Evolutionary conservation across 352 stramenopile species (phyloP), one percentile per base, ranked within the genome.

Genomic region (Globisporangium solare): DNA sequence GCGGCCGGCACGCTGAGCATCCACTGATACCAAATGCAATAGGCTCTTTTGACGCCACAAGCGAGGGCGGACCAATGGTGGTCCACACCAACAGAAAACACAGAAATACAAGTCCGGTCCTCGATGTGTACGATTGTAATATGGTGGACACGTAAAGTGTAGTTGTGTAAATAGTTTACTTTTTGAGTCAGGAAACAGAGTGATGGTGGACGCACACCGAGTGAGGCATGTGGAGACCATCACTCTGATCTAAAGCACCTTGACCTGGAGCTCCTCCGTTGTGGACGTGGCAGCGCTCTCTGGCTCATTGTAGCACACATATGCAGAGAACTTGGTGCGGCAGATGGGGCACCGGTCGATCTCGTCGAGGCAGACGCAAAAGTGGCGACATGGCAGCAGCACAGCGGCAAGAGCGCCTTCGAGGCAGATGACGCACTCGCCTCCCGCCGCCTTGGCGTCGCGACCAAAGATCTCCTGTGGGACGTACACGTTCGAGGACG

Each of bases 321-420:
- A 90, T 17, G 76, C 80, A 31, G 64, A 58, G 58, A 90, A 88
- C 35, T 67, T 72, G 48, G 74, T 50, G 35, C 80, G 72, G 64
- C 77, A 90, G 61, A 90, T 88, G 13, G 80, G 78, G 18, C 80
- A 90, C 27, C 74, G 73, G 27, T 90, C 77, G 53, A 90, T 90
- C 64, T 88, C 76, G 22, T 83, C 59, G 14, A 88, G 77, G 45
- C 80, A 90, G 22, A 90, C 74, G 66, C 80, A 90, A 20, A 80
- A 66, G 54, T 88, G 77, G 45, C 80, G 74, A 35, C 80, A 90
- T 7, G 80, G 80, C 22, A 90, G 63, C 51, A 88, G 62, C 49
- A 86, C 61, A 1, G 72, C 74, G 1, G 56, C 53, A 6, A 66
- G 67, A 22, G 56, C 52, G 22, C 65, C 63, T 56, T 88, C 80